Base-by-base conservation (phyloP, 257 asterid genomes). In the Paraleonurus japonicus region DNA sequence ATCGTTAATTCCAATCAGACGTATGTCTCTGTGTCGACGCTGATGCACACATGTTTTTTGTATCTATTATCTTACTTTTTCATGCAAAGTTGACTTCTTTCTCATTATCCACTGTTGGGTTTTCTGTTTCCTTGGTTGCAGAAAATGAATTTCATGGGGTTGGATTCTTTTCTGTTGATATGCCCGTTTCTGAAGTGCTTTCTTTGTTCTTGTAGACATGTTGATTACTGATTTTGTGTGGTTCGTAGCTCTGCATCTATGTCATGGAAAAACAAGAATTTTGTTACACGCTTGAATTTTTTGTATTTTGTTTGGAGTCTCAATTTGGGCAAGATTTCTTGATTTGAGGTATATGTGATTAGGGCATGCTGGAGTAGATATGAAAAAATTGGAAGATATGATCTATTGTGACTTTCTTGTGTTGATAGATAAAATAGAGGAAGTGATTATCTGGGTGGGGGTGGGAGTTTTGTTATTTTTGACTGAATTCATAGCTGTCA, bases 1-100 rank as follows among this genome's bases (percentile, higher is more conserved):
- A 72, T 84, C 60, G 50, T 91, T 78, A 94, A 94, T 82, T 80
- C 87, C 80, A 89, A 86, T 81, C 90, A 82, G 77, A 81, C 79
- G 96, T 92, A 88, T 71, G 87, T 62, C 0, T 53, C 8, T 71
- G 87, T 62, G 1, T 53, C 8, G n/a, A 10, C n/a, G 15, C 13
- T 10, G 61, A 22, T 65, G 0, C 33, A 32, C 57, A 32, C 55
- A 20, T 26, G 23, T 51, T 16, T 65, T 48, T 32, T 32, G 27
- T 39, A 7, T 68, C 41, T 32, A 5, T 66, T 65, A 1, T 51
- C 26, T 47, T 30, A 33, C 19, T 35, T 62, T 74, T 77, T 75
- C 84, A 78, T 83, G 85, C 84, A 83, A 81, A 83, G 90, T 81
- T 86, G 83, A 80, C 85, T 81, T 80, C 28, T 67, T 63, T 77